phyloP scores from a whole-genome alignment of 306 rosid species.

The Arachis hypogaea region DNA sequence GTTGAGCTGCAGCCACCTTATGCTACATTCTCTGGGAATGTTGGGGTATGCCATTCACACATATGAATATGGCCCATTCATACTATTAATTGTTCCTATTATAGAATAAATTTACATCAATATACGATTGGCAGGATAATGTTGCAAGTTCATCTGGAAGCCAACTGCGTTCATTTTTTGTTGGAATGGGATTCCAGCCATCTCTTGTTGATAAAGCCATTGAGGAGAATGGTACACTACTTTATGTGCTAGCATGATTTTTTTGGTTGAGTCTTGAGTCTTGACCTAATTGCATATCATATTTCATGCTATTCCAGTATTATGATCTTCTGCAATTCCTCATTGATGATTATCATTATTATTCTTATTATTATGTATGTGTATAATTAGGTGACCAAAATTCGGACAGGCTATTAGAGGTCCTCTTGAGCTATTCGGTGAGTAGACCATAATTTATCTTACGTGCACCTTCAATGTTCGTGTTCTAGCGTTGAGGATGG shows the following conservation, averaged over 20 bases:
- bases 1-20: conserved; percentile 40
- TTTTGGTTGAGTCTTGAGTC: not conserved
- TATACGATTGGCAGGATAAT: conserved; percentile 51
- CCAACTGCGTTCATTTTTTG: conserved; percentile 59
- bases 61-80: not conserved
- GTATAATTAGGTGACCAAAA: conserved; percentile 73
- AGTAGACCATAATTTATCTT: conserved; percentile 42
- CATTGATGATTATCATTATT: conserved; percentile 13
- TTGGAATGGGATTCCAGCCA: conserved; percentile 89
- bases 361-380: conserved; percentile 10
- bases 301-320: conserved; percentile 25
- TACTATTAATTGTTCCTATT: not conserved
- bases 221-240: conserved; percentile 71
- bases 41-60: conserved; percentile 55
- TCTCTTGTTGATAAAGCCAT: conserved; percentile 78
- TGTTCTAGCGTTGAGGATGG: conserved; percentile 13
- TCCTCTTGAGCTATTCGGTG: conserved; percentile 65
- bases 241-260: conserved; percentile 28
- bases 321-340: conserved; percentile 22
- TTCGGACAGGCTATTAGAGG: conserved; percentile 70
- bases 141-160: conserved; percentile 82
- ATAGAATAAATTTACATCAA: not conserved
- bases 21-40: conserved; percentile 45
- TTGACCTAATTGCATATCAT: conserved; percentile 26
- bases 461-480: not conserved